Conservation (phyloP, 495 filamentous ascomycete species). For the Trichoderma asperelloides region DNA sequence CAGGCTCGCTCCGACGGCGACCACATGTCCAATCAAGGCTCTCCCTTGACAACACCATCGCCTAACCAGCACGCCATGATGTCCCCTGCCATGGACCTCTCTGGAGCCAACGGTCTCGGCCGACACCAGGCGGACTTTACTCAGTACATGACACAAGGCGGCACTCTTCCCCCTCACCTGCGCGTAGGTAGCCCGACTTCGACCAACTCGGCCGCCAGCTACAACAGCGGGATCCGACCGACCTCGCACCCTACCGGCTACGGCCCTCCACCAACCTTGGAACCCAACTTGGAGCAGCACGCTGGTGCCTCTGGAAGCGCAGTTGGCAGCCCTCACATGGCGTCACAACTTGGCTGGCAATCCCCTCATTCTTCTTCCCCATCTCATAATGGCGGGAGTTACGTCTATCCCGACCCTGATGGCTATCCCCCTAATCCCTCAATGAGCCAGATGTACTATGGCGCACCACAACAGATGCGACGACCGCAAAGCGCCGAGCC, state of each 20-base stretch:
- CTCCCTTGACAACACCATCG: conserved; percentile 80
- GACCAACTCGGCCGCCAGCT: conserved; percentile 49
- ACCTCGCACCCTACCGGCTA: conserved; percentile 74
- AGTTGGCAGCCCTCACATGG: conserved; percentile 64
- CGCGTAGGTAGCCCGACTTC: conserved; percentile 65
- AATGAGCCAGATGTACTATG: conserved; percentile 55
- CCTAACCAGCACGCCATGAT: conserved; percentile 66
- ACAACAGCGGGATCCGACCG: conserved; percentile 48
- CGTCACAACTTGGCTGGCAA: conserved; percentile 57
- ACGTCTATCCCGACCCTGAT: conserved; percentile 62
- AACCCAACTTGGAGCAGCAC: conserved; percentile 75
- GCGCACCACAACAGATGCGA: conserved; percentile 52
- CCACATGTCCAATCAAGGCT: conserved; percentile 68
- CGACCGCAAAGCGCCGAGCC: conserved; percentile 65
- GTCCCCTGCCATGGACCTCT: conserved; percentile 70
- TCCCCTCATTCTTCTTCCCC: conserved; percentile 55
- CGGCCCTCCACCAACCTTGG: conserved; percentile 75
- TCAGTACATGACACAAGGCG: conserved; percentile 53
- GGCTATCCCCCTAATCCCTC: conserved; percentile 44
- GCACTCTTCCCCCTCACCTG: conserved; percentile 73
- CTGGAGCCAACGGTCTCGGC: conserved; percentile 63
- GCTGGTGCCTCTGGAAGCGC: conserved; percentile 53
- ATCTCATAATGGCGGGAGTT: conserved; percentile 50
- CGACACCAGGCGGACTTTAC: conserved; percentile 17
- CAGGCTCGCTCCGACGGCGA: conserved; percentile 64